Percentiles rank a stretch among this genome's conserved stretches.
Evolutionary conservation across 306 rosid species (phyloP).

Genomic region (Cajanus cajan): DNA sequence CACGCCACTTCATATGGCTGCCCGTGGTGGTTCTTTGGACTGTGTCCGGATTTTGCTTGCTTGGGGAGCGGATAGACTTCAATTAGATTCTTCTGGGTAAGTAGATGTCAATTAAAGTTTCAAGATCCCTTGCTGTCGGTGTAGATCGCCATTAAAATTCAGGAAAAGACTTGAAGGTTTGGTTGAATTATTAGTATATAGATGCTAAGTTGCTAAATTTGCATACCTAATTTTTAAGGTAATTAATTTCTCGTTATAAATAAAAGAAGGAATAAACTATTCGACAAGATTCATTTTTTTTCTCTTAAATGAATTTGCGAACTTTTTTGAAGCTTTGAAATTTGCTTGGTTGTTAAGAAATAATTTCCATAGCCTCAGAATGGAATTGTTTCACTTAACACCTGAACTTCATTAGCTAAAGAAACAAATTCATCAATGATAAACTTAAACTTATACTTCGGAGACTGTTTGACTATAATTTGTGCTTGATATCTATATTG

Average conservation of each 20-base stretch:
- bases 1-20: conserved; percentile 87
- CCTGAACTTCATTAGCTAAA: conserved; percentile 8
- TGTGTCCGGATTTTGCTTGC: conserved; percentile 82
- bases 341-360: background rate
- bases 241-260: conserved; percentile 1
- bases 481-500: background rate
- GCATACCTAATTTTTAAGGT: background rate
- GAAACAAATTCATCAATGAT: background rate
- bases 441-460: background rate
- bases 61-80: conserved; percentile 92
- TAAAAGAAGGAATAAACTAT: background rate
- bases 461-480: background rate
- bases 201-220: background rate
- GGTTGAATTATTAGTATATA: background rate
- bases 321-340: background rate
- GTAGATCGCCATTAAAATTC: background rate
- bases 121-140: background rate
- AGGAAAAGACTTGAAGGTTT: background rate
- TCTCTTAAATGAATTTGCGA: background rate
- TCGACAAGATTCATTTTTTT: background rate
- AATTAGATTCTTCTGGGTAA: conserved; percentile 77
- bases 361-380: background rate
- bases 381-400: background rate
- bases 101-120: background rate
- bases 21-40: conserved; percentile 81